Conservation (phyloP, 176 grass and related monocot genomes). For the Otatea glauca region DNA sequence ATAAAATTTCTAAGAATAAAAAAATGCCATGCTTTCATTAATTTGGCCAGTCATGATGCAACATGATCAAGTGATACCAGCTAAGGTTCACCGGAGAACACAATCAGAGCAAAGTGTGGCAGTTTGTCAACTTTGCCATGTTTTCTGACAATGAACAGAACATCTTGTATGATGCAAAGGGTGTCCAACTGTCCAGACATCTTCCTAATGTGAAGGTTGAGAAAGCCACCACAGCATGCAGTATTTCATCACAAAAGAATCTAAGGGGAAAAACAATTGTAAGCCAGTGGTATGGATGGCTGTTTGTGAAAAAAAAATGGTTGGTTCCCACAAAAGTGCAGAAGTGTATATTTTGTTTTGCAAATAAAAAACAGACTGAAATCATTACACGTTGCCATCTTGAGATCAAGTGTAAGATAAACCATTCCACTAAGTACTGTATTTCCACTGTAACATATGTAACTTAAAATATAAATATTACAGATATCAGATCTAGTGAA, state of each 20-base stretch:
- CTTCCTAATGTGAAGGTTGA: neutral
- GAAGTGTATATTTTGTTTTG: neutral
- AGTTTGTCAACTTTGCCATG: neutral
- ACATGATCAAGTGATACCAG: neutral
- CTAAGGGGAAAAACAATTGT: neutral
- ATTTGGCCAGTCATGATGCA: neutral
- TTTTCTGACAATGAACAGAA: neutral
- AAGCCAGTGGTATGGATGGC: neutral
- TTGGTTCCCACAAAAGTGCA: neutral
- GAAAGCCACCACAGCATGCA: neutral
- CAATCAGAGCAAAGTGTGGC: neutral
- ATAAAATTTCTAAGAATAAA: neutral
- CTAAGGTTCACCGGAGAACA: neutral
- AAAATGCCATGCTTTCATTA: neutral
- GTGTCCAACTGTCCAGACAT: neutral
- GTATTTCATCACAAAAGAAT: slow-evolving; percentile 1
- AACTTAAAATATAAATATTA: neutral
- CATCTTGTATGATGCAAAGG: neutral
- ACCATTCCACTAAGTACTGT: neutral
- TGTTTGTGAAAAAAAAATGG: neutral
- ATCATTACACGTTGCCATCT: neutral
- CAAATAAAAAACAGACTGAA: neutral
- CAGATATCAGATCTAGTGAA: slow-evolving; percentile 25
- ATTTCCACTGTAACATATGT: neutral
- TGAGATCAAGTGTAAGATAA: neutral